Conservation (phyloP, 2,329 filamentous ascomycete species). For the Neonectria hederae region DNA sequence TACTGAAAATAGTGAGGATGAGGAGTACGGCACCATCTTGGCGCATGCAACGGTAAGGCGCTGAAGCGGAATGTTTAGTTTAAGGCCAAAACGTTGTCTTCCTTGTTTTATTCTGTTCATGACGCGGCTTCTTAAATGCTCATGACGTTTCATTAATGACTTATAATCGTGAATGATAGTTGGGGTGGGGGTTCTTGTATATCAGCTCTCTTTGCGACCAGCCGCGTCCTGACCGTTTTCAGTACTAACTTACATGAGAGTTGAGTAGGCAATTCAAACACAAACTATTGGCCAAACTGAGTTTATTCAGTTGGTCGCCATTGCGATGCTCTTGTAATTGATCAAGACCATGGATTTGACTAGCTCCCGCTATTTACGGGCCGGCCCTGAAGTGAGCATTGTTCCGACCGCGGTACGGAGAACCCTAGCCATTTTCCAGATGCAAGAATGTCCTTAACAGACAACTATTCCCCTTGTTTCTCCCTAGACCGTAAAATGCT, state of each 20-base stretch:
- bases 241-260: no score
- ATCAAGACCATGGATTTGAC: not conserved
- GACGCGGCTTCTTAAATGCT: not conserved
- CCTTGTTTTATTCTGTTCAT: not conserved
- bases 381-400: not conserved
- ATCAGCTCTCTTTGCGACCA: not conserved
- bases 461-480: not conserved
- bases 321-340: not conserved
- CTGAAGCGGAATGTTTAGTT: not conserved
- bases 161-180: not conserved
- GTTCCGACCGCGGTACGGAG: not conserved
- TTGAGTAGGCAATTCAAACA: not conserved
- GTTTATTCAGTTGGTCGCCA: not conserved
- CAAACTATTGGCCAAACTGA: not conserved
- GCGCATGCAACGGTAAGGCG: not conserved
- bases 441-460: not conserved
- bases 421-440: not conserved
- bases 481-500: not conserved
- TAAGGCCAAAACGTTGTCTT: not conserved
- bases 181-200: not conserved
- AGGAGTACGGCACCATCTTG: not conserved
- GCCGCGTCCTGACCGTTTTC: not conserved
- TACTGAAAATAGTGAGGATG: not conserved
- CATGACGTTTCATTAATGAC: not conserved
- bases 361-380: not conserved